Conservation (phyloP, 345 rosid genomes). For the Psidium friedrichsthalianum region DNA sequence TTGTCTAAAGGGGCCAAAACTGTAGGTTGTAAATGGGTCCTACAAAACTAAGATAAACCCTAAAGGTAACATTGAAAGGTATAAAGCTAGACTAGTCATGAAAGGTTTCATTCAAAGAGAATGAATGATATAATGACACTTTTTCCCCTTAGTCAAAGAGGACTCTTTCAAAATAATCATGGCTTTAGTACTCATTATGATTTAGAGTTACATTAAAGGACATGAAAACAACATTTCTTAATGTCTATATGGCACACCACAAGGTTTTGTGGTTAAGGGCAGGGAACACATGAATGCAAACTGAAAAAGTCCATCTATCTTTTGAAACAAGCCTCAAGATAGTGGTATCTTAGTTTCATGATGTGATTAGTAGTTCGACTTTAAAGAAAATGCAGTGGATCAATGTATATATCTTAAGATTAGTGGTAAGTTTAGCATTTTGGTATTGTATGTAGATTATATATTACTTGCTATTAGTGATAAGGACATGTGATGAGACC, state of each 20-base stretch:
- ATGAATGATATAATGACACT: not conserved
- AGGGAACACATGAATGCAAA: not conserved
- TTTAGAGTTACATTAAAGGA: not conserved
- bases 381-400: not conserved
- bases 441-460: not conserved
- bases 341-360: not conserved
- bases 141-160: not conserved
- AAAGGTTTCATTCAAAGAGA: not conserved
- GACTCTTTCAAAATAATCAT: not conserved
- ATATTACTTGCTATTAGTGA: no score
- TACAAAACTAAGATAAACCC: no score
- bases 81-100: not conserved
- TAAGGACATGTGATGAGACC: not conserved
- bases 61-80: not conserved
- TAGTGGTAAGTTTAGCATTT: not conserved
- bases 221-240: not conserved
- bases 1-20: not conserved
- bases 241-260: constrained; percentile 2
- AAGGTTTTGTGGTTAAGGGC: not conserved
- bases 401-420: not conserved
- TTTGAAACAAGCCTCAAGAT: not conserved
- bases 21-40: not conserved
- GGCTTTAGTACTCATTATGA: not conserved
- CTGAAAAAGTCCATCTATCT: not conserved
- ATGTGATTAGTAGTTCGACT: not conserved